These are phyloP conservation scores for Alternaria brassicicola DNA, from an alignment of 2,329 filamentous ascomycete species.

Conservation along the genomic window DNA sequence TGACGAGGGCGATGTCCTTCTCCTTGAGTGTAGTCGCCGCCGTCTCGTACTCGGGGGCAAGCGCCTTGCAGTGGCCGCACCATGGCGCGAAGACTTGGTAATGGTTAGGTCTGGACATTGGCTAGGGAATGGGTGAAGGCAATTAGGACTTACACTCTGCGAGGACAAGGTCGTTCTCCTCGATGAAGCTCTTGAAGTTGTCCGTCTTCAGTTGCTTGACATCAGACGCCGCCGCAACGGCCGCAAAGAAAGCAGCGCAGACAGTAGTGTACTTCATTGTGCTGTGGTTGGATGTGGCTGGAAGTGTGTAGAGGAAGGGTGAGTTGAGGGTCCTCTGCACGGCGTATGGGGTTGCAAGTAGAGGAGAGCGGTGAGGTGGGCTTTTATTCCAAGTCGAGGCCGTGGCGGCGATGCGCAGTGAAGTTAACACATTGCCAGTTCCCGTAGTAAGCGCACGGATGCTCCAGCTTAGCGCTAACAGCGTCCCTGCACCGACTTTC, in stretches of 20 bases:
- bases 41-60: constrained; percentile 89
- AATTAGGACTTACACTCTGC: constrained; percentile 79
- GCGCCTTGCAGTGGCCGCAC: constrained; percentile 98
- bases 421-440: constrained; percentile 13
- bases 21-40: constrained; percentile 84
- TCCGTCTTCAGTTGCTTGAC: constrained; percentile 85
- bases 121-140: not conserved
- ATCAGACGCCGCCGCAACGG: constrained; percentile 73
- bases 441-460: not conserved
- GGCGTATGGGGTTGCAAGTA: constrained; percentile 22
- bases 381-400: constrained; percentile 30
- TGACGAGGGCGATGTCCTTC: constrained; percentile 83
- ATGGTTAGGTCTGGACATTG: constrained; percentile 46
- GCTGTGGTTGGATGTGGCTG: constrained; percentile 18
- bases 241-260: constrained; percentile 56
- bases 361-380: constrained; percentile 20
- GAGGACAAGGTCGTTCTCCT: constrained; percentile 84
- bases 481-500: constrained; percentile 8
- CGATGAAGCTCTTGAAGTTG: constrained; percentile 85
- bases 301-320: constrained; percentile 8
- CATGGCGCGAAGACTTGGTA: constrained; percentile 85
- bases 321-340: constrained; percentile 25
- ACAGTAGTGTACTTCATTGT: constrained; percentile 47
- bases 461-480: constrained; percentile 2
- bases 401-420: constrained; percentile 23